Percentiles rank a stretch among this genome's conserved stretches.
Evolutionary conservation across 164 flowering plant species (phyloP).

Genomic region (Vitis amurensis): DNA sequence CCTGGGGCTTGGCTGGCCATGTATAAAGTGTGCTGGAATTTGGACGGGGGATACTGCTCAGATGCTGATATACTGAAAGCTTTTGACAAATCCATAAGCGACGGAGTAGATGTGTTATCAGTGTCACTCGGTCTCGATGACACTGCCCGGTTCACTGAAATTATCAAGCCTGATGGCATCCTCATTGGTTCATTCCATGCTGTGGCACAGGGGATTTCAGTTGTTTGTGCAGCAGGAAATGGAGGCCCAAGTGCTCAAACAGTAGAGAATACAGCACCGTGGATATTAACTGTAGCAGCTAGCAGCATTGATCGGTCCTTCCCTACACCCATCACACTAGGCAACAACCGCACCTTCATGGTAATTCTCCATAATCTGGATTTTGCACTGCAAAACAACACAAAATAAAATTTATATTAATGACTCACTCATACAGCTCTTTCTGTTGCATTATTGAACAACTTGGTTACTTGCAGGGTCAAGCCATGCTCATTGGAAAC

Average conservation of each 20-base stretch:
- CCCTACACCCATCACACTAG: constrained; percentile 8
- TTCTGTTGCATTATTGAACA: no score
- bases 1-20: constrained; percentile 15
- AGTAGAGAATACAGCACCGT: constrained; percentile 17
- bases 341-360: constrained; percentile 6
- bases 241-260: constrained; percentile 4
- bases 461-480: no score
- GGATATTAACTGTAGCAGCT: constrained; percentile 30
- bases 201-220: constrained; percentile 15
- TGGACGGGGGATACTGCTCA: background rate
- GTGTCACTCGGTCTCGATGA: background rate
- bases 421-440: no score
- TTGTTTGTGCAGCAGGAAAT: constrained; percentile 25
- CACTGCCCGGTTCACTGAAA: background rate
- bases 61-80: constrained; percentile 15
- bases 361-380: constrained; percentile 1
- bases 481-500: no score
- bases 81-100: background rate
- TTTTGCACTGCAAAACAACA: no score
- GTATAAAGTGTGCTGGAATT: constrained; percentile 18
- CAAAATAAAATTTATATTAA: no score
- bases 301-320: constrained; percentile 18
- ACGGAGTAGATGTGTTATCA: background rate
- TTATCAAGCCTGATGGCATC: background rate
- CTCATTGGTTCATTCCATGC: constrained; percentile 31